Evolutionary conservation across 306 rosid species (phyloP), one percentile per base, ranked within the genome.

Genomic region (Begonia masoniana): DNA sequence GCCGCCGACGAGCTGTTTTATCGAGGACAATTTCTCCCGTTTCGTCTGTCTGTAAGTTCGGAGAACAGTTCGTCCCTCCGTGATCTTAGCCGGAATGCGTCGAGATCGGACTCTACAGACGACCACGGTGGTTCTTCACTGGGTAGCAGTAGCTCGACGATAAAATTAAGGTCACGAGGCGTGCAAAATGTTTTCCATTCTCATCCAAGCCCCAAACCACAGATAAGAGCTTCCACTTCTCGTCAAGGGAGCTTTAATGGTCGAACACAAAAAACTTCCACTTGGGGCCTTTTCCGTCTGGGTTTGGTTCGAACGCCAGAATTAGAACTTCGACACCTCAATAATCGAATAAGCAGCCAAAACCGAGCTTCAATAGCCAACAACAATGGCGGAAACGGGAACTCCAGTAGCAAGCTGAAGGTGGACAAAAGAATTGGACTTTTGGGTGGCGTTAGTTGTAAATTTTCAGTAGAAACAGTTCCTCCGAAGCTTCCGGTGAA

Each of bases 151-250:
- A 72, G 57, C 51, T 63, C 66, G 15, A 55, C 42, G 12, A 59
- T 57, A 5, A 54, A 45, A 24, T 68, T 15, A 62, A 47, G 51
- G 36, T 72, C 57, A 31, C 39, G 39, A 31, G 7, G 4, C 39
- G 39, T 31, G 39, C 68, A 54, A 67, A 86, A 81, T 69, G 81
- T 81, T 19, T 83, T 91, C 61, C 81, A 73, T 47, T 57, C 83
- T 3, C 79, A 74, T 51, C 92, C 96, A n/a, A 91, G 94, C 19
- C 94, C 96, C 1, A 83, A 75, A 52, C 88, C 94, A 9, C 96
- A 86, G 12, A 49, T 77, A 70, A 76, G 68, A 52, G 14, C 15
- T 5, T 24, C 74, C 2, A 43, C 43, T 7, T 56, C 68, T 11
- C 67, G 73, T 13, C 77, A 63, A 35, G 66, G 62, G 15, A 68